Evolutionary conservation across 2,329 filamentous ascomycete genomes (phyloP).

Genomic region (Alternaria triticina): DNA sequence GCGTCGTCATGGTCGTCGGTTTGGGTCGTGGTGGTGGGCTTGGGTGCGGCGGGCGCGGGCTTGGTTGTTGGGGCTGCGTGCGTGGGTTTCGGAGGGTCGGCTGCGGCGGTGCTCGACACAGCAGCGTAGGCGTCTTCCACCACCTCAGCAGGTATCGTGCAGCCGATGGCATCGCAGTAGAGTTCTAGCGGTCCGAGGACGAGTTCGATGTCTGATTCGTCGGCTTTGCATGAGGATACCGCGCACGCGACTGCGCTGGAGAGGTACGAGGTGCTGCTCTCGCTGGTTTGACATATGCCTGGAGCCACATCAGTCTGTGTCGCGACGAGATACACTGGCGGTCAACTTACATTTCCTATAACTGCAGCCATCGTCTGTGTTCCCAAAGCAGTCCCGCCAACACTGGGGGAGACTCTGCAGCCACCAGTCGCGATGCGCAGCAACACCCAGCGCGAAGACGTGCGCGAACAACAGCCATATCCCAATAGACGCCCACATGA

Average conservation of each 20-base stretch:
- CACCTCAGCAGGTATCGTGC: slow-evolving; percentile 24
- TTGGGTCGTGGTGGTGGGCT: slow-evolving; percentile 7
- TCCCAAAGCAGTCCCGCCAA: slow-evolving; percentile 27
- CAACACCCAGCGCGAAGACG: neutral
- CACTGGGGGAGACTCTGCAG: slow-evolving; percentile 25
- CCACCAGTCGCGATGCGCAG: slow-evolving; percentile 23
- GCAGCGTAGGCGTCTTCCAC: slow-evolving; percentile 28
- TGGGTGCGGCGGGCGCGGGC: slow-evolving; percentile 6
- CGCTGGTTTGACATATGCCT: slow-evolving; percentile 36
- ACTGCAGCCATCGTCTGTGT: slow-evolving; percentile 23
- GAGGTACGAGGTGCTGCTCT: slow-evolving; percentile 25
- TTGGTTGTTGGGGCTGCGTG: neutral
- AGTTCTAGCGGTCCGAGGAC: slow-evolving; percentile 26
- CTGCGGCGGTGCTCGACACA: slow-evolving; percentile 10
- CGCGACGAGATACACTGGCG: neutral
- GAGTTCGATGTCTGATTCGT: slow-evolving; percentile 19
- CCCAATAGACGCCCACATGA: slow-evolving; percentile 5
- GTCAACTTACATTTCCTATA: slow-evolving; percentile 24
- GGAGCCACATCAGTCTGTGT: slow-evolving; percentile 3
- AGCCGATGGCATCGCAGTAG: slow-evolving; percentile 23
- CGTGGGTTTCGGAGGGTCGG: slow-evolving; percentile 3
- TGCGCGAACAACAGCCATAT: slow-evolving; percentile 6
- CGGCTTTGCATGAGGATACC: slow-evolving; percentile 20
- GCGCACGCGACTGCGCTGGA: slow-evolving; percentile 26
- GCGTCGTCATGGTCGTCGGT: neutral